Evolutionary conservation across 192 early-diverging fungal species (phyloP), one percentile per base, ranked within the genome.

Genomic region (Coemansia sp.): DNA sequence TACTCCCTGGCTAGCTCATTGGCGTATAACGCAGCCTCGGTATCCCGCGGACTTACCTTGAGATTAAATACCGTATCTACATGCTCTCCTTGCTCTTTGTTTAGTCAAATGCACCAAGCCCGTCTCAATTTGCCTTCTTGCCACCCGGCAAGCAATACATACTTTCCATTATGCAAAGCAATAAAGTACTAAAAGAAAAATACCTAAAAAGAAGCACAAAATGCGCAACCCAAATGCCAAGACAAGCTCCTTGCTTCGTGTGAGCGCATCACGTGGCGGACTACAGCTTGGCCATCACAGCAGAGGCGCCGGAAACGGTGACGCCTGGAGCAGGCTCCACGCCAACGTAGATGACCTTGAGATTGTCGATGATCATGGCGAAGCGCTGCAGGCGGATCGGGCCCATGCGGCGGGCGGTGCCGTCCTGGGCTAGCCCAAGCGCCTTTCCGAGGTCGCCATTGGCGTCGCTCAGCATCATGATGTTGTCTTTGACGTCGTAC

Each of bases 401-500:
- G 50, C 88, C 89, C 79, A 90, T 81, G 40, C 83, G 82, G 11
- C 58, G 64, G 60, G 79, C 76, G 16, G 81, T 82, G 51, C 82
- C 71, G 58, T 88, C 83, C 37, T 64, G 62, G 44, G 64, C 64
- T 31, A 92, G 76, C 28, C 90, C 90, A 8, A 90, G 76, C n/a
- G 84, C 83, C 18, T 66, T 66, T 18, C 80, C 77, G 37, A 89
- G 87, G 15, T 80, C 81, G 51, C 79, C 85, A 65, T 85, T 87
- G 34, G 84, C 88, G 61, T 92, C 90, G 30, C 87, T 84, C 51
- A 86, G 83, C 86, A 92, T 87, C 51, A 73, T 47, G 43, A 79
- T 70, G 39, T 55, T 49, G 54, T 79, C 72, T 53, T 74, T 60
- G 70, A 71, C 69, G 31, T 49, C 56, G 68, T 71, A 53, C 17